Conservation (phyloP, 2,329 filamentous ascomycete species). For the Pseudocercospora fuligena region DNA sequence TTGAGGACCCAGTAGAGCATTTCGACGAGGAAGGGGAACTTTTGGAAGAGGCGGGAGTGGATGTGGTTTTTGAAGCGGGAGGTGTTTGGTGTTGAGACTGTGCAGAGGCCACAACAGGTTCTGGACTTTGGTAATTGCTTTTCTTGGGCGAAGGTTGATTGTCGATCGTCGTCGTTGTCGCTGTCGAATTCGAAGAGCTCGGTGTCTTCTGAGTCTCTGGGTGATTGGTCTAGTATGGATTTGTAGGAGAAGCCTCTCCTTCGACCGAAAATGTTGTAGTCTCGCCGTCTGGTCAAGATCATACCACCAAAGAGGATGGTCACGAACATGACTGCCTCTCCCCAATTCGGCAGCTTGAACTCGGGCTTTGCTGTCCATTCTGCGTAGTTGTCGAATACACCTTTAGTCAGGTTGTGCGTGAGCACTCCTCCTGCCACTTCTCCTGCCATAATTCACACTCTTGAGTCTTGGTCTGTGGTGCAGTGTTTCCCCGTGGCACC, state of each 20-base stretch:
- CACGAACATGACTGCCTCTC: constrained; percentile 48
- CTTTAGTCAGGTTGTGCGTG: constrained; percentile 16
- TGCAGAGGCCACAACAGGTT: constrained; percentile 53
- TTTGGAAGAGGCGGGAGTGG: constrained; percentile 67
- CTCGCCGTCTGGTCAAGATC: constrained; percentile 53
- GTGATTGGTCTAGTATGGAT: constrained; percentile 41
- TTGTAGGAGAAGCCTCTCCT: constrained; percentile 32
- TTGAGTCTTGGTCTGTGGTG: neutral
- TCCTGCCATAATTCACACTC: constrained; percentile 11
- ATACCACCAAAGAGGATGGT: constrained; percentile 56
- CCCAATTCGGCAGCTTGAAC: constrained; percentile 28
- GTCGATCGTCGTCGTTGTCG: constrained; percentile 43
- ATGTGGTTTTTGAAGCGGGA: constrained; percentile 64
- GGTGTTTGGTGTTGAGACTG: constrained; percentile 44
- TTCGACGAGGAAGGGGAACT: constrained; percentile 71
- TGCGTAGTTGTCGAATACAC: constrained; percentile 22
- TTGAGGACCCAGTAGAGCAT: constrained; percentile 76
- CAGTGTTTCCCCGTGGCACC: constrained; percentile 5
- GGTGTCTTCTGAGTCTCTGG: constrained; percentile 31
- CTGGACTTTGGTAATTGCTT: constrained; percentile 56
- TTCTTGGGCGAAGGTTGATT: constrained; percentile 39
- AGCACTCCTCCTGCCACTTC: constrained; percentile 13
- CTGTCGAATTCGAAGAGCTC: constrained; percentile 45
- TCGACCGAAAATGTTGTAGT: constrained; percentile 48
- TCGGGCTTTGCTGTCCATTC: constrained; percentile 27